Evolutionary conservation across 345 rosid genomes (phyloP).

Genomic region (Acer yangbiense): DNA sequence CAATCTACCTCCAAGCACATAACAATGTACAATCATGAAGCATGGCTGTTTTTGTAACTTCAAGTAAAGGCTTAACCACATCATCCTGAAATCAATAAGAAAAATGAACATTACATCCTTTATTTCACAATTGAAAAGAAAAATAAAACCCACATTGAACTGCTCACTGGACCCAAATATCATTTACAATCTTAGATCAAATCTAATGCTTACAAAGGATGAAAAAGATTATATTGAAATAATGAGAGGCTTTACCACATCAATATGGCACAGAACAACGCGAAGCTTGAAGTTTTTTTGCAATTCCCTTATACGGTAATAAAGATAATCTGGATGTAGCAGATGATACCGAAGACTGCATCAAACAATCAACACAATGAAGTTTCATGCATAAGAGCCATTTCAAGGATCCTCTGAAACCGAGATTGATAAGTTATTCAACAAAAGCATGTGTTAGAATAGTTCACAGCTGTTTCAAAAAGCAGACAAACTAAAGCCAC

Average conservation of each 20-base stretch:
- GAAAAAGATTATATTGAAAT: conserved; percentile 6
- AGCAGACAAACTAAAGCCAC: neutral
- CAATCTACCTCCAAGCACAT: conserved; percentile 80
- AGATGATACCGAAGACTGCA: conserved; percentile 92
- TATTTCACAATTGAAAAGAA: neutral
- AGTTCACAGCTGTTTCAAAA: conserved; percentile 1
- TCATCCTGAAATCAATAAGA: conserved; percentile 58
- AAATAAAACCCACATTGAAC: conserved; percentile 2
- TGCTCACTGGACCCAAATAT: neutral
- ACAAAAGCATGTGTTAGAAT: conserved; percentile 3
- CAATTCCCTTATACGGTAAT: conserved; percentile 86
- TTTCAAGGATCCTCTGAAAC: neutral
- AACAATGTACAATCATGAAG: conserved; percentile 90
- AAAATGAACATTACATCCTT: conserved; percentile 5
- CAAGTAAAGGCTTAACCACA: conserved; percentile 75
- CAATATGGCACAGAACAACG: conserved; percentile 84
- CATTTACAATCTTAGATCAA: neutral
- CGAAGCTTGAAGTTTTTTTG: conserved; percentile 88
- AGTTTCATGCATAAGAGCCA: conserved; percentile 1
- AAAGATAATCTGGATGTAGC: conserved; percentile 88
- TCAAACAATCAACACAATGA: conserved; percentile 13
- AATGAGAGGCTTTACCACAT: conserved; percentile 65
- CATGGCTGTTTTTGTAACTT: conserved; percentile 76
- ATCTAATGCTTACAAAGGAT: neutral
- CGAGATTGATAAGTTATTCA: neutral